Conservation (phyloP, 352 stramenopile species). For the Globisporangium splendens region DNA sequence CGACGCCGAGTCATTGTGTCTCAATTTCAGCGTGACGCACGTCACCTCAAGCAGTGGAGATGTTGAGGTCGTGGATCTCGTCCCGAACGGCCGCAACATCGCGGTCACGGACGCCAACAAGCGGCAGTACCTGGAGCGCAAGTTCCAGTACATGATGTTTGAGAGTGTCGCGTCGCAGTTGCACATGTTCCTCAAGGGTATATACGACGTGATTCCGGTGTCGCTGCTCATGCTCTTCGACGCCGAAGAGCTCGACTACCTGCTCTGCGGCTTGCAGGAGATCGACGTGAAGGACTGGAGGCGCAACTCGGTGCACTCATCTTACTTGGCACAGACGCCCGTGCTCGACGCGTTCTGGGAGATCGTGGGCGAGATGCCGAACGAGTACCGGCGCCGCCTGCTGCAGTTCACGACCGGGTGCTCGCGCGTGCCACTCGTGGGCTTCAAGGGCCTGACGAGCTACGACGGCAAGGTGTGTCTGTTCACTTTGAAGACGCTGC, state of each 20-base stretch:
- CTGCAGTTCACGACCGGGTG: constrained; percentile 82
- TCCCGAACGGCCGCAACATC: constrained; percentile 57
- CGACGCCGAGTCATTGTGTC: constrained; percentile 39
- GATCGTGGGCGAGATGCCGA: constrained; percentile 88
- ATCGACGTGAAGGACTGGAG: constrained; percentile 96
- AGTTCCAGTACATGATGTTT: constrained; percentile 93
- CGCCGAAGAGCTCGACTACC: constrained; percentile 94
- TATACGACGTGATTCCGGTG: constrained; percentile 96
- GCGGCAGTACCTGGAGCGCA: constrained; percentile 90
- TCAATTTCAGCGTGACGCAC: constrained; percentile 65
- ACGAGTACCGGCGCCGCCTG: constrained; percentile 68
- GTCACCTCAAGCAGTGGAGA: constrained; percentile 10
- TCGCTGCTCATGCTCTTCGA: constrained; percentile 94
- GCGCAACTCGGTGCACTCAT: constrained; percentile 60
- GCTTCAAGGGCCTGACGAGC: constrained; percentile 70
- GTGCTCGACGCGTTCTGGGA: constrained; percentile 51
- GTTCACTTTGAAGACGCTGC: constrained; percentile 69
- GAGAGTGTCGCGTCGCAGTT: constrained; percentile 90
- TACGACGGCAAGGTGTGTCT: constrained; percentile 75
- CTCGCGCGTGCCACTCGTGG: constrained; percentile 67
- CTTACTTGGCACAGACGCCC: constrained; percentile 30
- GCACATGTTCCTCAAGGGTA: constrained; percentile 89
- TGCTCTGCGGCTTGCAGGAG: constrained; percentile 92
- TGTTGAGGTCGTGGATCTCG: constrained; percentile 46
- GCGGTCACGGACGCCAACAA: constrained; percentile 96